Base-by-base conservation (phyloP, 2,329 filamentous ascomycete genomes). In the Ophiostoma montium region DNA sequence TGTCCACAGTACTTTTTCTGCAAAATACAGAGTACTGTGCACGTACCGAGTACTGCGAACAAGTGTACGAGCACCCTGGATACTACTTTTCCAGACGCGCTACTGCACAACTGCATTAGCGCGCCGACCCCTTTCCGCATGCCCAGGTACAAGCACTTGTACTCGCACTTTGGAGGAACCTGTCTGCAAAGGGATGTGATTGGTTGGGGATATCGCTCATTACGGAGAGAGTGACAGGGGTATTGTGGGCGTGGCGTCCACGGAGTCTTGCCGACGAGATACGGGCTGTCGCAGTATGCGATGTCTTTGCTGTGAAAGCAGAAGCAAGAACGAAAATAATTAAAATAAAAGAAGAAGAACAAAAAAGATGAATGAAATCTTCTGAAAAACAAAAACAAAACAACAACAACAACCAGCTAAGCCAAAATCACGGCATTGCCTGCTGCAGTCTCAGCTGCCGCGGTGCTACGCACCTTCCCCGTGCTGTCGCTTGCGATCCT, bases 71-170 rank as follows among this genome's bases (percentile, higher is more conserved):
- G 23, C 8, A 27, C 23, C 5, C 36, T 5, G 16, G 11, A 16
- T 21, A 5, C 16, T 38, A 11, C 35, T 12, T 7, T 10, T 38
- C 18, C 18, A 41, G 21, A 41, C 35, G 30, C 39, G 39, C 39
- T 42, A 42, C 39, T 42, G 39, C 39, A 42, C 39, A 16, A 23
- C 15, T 42, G 39, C 39, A 42, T 42, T 42, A 42, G 39, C 16
- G 38, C 15, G 23, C 16, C 38, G 23, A 42, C 39, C 39, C 39
- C 39, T 42, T 42, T 42, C 39, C 39, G 39, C 39, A 15, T 30
- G 39, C 15, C 39, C 39, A 42, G 38, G 38, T 27, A 18, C 18
- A 7, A 27, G 32, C 32, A 13, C 38, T n/a, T 16, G 38, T 27
- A 27, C 38, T n/a, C n/a, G n/a, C n/a, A n/a, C 10, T 27, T n/a